phyloP scores from a whole-genome alignment of 345 rosid species.

The Mallotus nudiflorus region DNA sequence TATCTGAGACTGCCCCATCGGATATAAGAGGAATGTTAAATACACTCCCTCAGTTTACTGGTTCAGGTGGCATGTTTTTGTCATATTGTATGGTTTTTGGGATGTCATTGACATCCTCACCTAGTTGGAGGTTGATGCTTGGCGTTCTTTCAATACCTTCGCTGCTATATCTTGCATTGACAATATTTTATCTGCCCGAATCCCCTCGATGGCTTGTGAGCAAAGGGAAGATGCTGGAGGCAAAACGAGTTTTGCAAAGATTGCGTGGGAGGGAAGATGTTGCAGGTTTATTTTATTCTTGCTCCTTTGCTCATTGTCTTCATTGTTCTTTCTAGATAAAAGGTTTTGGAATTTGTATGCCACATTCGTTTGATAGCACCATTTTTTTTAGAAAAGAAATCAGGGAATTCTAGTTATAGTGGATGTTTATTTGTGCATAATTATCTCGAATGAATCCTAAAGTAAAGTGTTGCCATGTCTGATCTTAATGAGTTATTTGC shows the following conservation, averaged over 20 bases:
- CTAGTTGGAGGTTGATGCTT: conserved; percentile 94
- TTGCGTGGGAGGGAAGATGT: conserved; percentile 92
- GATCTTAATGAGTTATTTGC: background rate
- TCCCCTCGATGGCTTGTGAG: conserved; percentile 99
- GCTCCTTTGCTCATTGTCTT: background rate
- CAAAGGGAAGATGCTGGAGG: conserved; percentile 91
- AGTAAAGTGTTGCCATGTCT: background rate
- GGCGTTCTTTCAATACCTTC: conserved; percentile 92
- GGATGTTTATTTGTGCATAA: background rate
- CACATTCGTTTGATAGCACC: background rate
- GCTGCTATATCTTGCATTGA: conserved; percentile 54
- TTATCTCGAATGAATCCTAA: conserved; percentile 3
- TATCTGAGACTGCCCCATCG: conserved; percentile 96
- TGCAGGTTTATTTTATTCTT: conserved; percentile 52
- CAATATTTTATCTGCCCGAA: conserved; percentile 90
- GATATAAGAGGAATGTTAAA: conserved; percentile 87
- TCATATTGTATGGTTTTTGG: conserved; percentile 92
- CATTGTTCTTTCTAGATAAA: background rate
- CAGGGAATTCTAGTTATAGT: background rate
- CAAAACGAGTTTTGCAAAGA: conserved; percentile 77
- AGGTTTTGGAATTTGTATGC: background rate
- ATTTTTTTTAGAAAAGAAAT: background rate
- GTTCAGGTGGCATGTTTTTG: conserved; percentile 94
- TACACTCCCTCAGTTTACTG: conserved; percentile 92
- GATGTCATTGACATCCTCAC: conserved; percentile 67